phyloP scores from a whole-genome alignment of 2,329 filamentous ascomycete species.

The Lecanosticta acicola region DNA sequence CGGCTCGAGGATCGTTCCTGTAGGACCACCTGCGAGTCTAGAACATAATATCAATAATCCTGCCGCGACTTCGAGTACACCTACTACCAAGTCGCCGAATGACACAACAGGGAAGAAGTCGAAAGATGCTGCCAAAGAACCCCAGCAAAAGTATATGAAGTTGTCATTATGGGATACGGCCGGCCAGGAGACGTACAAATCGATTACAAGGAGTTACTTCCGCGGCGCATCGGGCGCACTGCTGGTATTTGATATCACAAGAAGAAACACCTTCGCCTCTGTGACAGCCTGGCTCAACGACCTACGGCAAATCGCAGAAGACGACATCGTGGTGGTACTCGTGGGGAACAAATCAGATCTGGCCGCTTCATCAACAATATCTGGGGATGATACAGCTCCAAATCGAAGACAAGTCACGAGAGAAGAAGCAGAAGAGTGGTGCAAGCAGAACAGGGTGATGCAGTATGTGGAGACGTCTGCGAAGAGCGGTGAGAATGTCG shows the following conservation, averaged over 20 bases:
- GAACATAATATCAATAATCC: slow-evolving; percentile 52
- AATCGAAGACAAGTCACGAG: slow-evolving; percentile 74
- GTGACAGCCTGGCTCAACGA: slow-evolving; percentile 93
- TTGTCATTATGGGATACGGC: slow-evolving; percentile 92
- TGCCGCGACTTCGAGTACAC: slow-evolving; percentile 17
- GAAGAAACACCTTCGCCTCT: slow-evolving; percentile 76
- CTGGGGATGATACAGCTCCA: slow-evolving; percentile 29
- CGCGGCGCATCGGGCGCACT: slow-evolving; percentile 72
- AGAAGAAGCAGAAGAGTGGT: slow-evolving; percentile 87
- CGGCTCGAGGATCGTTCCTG: slow-evolving; percentile 84
- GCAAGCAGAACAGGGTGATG: slow-evolving; percentile 73
- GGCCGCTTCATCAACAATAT: slow-evolving; percentile 44
- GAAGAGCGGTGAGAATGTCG: slow-evolving; percentile 91
- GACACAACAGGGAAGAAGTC: slow-evolving; percentile 11
- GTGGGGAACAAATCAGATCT: slow-evolving; percentile 95
- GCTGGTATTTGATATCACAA: slow-evolving; percentile 90
- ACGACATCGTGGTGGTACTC: slow-evolving; percentile 87
- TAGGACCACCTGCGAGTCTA: slow-evolving; percentile 71
- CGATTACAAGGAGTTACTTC: slow-evolving; percentile 90
- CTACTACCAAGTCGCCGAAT: slow-evolving; percentile 14
- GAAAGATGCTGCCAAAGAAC: slow-evolving; percentile 26
- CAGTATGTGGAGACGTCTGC: slow-evolving; percentile 95
- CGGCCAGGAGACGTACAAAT: slow-evolving; percentile 96
- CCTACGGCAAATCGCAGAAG: slow-evolving; percentile 88
- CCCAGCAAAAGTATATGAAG: slow-evolving; percentile 75